Evolutionary conservation across 169 alveolate genomes (phyloP).

Genomic region (Toxoplasma gondii): DNA sequence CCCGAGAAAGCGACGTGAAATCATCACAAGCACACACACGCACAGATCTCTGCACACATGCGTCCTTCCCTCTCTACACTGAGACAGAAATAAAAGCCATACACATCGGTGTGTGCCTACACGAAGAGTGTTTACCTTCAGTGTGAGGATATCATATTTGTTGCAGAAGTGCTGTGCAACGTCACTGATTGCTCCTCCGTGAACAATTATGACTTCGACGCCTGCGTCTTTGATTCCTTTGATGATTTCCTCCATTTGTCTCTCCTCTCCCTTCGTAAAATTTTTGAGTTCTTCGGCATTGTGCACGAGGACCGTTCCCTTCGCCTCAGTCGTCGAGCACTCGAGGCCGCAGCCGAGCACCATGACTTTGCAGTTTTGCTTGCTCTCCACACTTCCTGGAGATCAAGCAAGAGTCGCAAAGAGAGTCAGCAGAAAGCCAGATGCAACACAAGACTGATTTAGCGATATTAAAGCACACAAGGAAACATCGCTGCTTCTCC

Average conservation of each 20-base stretch:
- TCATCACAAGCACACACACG: not conserved
- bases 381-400: slow-evolving; percentile 92
- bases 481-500: not conserved
- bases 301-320: slow-evolving; percentile 97
- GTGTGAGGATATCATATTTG: slow-evolving; percentile 93
- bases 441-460: not conserved
- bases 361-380: slow-evolving; percentile 94
- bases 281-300: slow-evolving; percentile 95
- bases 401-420: slow-evolving; percentile 78
- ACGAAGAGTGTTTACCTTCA: slow-evolving; percentile 77
- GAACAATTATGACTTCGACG: slow-evolving; percentile 91
- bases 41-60: not conserved
- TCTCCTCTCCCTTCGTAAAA: slow-evolving; percentile 78
- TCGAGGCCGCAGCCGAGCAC: slow-evolving; percentile 97
- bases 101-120: not conserved
- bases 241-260: slow-evolving; percentile 70
- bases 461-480: not conserved
- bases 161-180: slow-evolving; percentile 97
- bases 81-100: not conserved
- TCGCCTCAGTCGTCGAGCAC: slow-evolving; percentile 93
- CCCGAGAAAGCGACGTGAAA: not conserved
- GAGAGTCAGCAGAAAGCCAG: slow-evolving; percentile 17
- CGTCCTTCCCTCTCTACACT: not conserved
- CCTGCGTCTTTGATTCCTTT: slow-evolving; percentile 79
- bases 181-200: slow-evolving; percentile 96